Conservation (phyloP, 176 grass and related monocot species). For the Melocanna baccifera region DNA sequence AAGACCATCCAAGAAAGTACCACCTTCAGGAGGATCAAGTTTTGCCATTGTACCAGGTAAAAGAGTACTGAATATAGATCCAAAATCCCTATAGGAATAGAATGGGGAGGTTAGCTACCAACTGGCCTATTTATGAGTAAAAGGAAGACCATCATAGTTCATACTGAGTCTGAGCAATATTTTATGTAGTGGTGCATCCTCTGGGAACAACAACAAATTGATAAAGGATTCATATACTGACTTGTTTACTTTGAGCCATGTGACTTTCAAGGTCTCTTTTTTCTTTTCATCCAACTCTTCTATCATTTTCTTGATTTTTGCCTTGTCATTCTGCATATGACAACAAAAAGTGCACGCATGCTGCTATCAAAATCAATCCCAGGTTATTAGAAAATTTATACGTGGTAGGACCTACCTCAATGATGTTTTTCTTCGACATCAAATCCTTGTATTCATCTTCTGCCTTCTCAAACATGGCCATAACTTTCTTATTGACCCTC, state of each 20-base stretch:
- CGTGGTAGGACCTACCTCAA: constrained; percentile 51
- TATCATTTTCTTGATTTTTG: constrained; percentile 87
- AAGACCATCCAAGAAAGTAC: constrained; percentile 90
- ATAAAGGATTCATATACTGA: constrained; percentile 41
- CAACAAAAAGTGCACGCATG: constrained; percentile 6
- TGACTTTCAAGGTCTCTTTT: constrained; percentile 92
- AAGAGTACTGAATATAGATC: constrained; percentile 93
- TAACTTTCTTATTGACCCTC: constrained; percentile 98
- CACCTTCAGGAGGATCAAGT: constrained; percentile 88
- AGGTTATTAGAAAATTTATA: constrained; percentile 20
- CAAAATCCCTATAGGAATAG: constrained; percentile 77
- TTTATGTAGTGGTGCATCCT: neutral
- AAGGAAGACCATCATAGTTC: neutral
- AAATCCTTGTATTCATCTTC: constrained; percentile 95
- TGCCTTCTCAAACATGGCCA: constrained; percentile 99
- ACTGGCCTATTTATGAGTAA: neutral
- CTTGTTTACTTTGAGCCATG: constrained; percentile 99
- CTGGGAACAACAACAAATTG: constrained; percentile 27
- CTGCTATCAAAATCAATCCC: constrained; percentile 4
- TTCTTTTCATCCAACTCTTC: constrained; percentile 97
- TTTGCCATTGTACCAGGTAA: constrained; percentile 96
- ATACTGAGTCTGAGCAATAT: constrained; percentile 15
- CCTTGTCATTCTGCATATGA: constrained; percentile 77
- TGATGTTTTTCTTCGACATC: constrained; percentile 92
- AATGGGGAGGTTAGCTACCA: constrained; percentile 21